These are phyloP conservation scores for Sungouiozyma ichnusensis DNA, from an alignment of 805 yeast genomes.

Conservation along the genomic window DNA sequence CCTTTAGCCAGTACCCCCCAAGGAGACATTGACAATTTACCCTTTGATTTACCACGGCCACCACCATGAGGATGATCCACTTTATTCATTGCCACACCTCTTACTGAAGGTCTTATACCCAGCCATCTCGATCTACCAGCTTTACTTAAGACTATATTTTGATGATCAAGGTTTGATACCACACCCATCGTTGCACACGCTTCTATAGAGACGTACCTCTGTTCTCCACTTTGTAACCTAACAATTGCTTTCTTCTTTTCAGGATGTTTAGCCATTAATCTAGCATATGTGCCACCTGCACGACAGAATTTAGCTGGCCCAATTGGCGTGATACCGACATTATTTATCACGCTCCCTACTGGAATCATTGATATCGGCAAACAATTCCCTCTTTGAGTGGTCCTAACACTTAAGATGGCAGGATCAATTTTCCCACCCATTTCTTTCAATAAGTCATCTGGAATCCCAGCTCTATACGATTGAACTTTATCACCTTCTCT, in stretches of 20 bases:
- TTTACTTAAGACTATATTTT: slow-evolving; percentile 81
- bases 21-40: slow-evolving; percentile 86
- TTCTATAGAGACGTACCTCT: slow-evolving; percentile 73
- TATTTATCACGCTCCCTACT: slow-evolving; percentile 84
- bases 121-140: slow-evolving; percentile 91
- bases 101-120: slow-evolving; percentile 89
- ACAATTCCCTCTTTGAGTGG: slow-evolving; percentile 90
- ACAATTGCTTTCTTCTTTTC: slow-evolving; percentile 64
- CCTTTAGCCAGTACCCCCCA: slow-evolving; percentile 94
- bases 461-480: slow-evolving; percentile 82
- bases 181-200: slow-evolving; percentile 92
- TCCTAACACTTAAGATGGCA: slow-evolving; percentile 76
- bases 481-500: slow-evolving; percentile 89
- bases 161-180: slow-evolving; percentile 88
- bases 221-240: slow-evolving; percentile 84
- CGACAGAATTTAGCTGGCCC: slow-evolving; percentile 86
- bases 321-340: slow-evolving; percentile 63
- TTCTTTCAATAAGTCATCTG: slow-evolving; percentile 49
- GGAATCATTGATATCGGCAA: slow-evolving; percentile 88
- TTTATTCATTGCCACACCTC: slow-evolving; percentile 98
- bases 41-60: slow-evolving; percentile 98
- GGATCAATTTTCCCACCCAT: slow-evolving; percentile 93
- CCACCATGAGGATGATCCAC: slow-evolving; percentile 99
- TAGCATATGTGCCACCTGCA: slow-evolving; percentile 90
- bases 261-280: slow-evolving; percentile 69